Conservation (phyloP, 1,284 basidiomycete genomes). For the Pyrrhoderma noxium region DNA sequence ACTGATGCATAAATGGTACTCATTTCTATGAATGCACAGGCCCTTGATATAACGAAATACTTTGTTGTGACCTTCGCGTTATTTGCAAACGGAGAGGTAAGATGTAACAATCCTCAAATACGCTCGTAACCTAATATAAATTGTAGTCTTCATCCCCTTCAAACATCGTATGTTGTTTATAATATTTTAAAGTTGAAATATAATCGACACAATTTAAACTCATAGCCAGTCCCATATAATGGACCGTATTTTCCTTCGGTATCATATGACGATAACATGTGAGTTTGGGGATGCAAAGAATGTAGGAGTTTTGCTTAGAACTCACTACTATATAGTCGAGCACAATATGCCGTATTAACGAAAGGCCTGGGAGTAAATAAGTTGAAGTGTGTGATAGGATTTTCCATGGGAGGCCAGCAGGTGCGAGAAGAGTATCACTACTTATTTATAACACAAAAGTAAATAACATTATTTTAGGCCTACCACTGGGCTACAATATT, state of each 20-base stretch:
- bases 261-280: constrained; percentile 55
- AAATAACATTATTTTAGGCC: constrained; percentile 20
- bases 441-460: background rate
- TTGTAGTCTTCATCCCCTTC: constrained; percentile 52
- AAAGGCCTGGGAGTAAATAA: constrained; percentile 42
- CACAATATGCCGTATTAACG: constrained; percentile 48
- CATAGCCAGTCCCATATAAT: constrained; percentile 33
- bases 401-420: constrained; percentile 60
- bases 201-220: background rate
- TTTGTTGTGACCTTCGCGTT: constrained; percentile 27
- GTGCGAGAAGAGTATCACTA: constrained; percentile 25
- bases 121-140: too few relatives aligned
- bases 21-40: constrained; percentile 14
- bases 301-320: background rate
- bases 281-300: constrained; percentile 7
- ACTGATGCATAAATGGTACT: background rate
- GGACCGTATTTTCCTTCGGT: constrained; percentile 36
- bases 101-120: too few relatives aligned
- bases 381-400: constrained; percentile 45
- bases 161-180: constrained; percentile 37
- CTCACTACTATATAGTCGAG: constrained; percentile 29
- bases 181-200: background rate
- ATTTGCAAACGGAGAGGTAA: constrained; percentile 28
- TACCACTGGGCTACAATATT: constrained; percentile 31
- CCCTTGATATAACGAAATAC: constrained; percentile 25